Conservation (phyloP, 441 rosid species). For the Pelargonium myrrhifolium region DNA sequence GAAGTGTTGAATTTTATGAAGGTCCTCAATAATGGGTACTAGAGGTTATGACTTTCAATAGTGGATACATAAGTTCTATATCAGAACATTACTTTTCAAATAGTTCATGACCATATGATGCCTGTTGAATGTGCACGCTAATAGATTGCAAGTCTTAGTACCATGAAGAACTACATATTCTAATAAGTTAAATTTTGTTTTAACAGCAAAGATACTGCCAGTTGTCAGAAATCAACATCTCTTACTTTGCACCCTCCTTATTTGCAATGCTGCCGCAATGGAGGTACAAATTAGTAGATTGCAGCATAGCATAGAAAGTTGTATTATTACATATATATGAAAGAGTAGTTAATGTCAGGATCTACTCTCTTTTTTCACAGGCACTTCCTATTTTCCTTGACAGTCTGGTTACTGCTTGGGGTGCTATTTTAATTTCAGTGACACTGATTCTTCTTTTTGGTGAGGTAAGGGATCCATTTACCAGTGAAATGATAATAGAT, state of each 20-base stretch:
- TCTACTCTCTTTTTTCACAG: constrained; percentile 20
- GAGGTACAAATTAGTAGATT: constrained; percentile 36
- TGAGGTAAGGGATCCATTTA: constrained; percentile 37
- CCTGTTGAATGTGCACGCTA: background rate
- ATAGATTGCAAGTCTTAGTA: background rate
- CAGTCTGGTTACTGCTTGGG: constrained; percentile 51
- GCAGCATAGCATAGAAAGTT: background rate
- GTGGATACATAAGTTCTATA: background rate
- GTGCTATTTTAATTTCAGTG: constrained; percentile 59
- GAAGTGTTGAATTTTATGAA: background rate
- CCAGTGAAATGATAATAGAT: background rate
- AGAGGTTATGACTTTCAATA: background rate
- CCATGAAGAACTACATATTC: background rate
- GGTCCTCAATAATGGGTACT: background rate
- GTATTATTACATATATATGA: background rate
- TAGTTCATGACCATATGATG: background rate
- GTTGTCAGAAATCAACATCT: constrained; percentile 61
- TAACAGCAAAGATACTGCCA: constrained; percentile 59
- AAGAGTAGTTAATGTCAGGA: background rate
- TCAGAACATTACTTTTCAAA: background rate
- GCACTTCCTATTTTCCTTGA: constrained; percentile 72
- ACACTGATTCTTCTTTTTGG: constrained; percentile 65
- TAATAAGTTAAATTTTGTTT: constrained; percentile 5
- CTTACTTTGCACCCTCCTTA: constrained; percentile 58
- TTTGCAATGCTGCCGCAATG: constrained; percentile 76